Evolutionary conservation across 352 stramenopile species (phyloP), one percentile per base, ranked within the genome.

Genomic region (Phytophthora litchii): DNA sequence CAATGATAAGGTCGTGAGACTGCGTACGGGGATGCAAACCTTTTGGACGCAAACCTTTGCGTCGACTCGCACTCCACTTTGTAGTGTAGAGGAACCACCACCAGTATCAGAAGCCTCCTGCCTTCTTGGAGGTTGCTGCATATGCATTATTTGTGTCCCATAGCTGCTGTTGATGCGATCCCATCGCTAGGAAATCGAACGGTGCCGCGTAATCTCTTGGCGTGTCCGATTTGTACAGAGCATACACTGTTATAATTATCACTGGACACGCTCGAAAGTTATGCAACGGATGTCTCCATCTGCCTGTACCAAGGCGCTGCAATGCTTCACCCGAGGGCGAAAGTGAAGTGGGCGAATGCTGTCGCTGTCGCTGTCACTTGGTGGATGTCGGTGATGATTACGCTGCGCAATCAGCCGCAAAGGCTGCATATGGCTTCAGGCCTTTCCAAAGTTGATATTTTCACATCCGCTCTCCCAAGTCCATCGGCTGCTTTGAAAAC

Each of bases 151-250:
- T 27, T 27, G 23, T 27, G 23, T 27, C 23, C 23, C 23, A 27
- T 3, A 27, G 23, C 23, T 5, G 23, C 23, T 5, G 3, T 5
- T 5, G 23, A 27, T 27, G 46, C 35, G 16, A 52, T 20, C 41
- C 52, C 29, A 42, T 50, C 51, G 31, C 19, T 4, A 49, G 38
- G 31, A 59, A 50, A 37, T 37, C 40, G 46, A 43, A 49, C 11
- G 40, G 53, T 60, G 14, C 42, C 42, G 41, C 41, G 41, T 60
- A 54, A 60, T 54, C 53, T 36, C 29, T 20, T 11, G 50, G 36
- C 32, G 35, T 37, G 32, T 19, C 32, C 50, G 31, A 45, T 45
- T 44, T 44, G 32, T 42, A 29, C 35, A 34, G 20, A 29, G 38
- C 35, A 21, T 20, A 29, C 48, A 45, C 17, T 20, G n/a, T n/a